These are phyloP conservation scores for Pistacia vera DNA, from an alignment of 345 rosid genomes.

Conservation along the genomic window DNA sequence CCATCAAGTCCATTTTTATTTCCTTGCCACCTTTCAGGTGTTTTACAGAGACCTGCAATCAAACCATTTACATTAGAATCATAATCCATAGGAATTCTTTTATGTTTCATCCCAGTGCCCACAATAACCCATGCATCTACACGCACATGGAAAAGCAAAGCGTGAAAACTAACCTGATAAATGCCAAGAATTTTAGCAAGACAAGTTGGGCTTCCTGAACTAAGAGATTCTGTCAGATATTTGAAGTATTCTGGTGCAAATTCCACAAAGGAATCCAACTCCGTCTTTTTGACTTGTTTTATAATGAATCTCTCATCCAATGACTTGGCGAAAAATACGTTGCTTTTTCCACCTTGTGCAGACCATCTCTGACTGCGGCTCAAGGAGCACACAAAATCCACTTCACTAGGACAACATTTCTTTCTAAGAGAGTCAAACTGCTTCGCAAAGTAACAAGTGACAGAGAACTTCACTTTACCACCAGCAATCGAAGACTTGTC, in stretches of 20 bases:
- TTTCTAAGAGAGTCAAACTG: slow-evolving; percentile 80
- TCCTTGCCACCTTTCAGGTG: slow-evolving; percentile 85
- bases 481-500: slow-evolving; percentile 62
- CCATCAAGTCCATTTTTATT: slow-evolving; percentile 91
- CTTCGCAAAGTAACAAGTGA: slow-evolving; percentile 85
- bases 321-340: slow-evolving; percentile 92
- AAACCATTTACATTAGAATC: slow-evolving; percentile 14
- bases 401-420: slow-evolving; percentile 77
- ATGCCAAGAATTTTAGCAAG: slow-evolving; percentile 97
- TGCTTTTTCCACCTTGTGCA: slow-evolving; percentile 99
- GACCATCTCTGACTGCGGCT: slow-evolving; percentile 90
- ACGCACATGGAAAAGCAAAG: background rate
- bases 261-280: slow-evolving; percentile 89
- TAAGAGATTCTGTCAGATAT: slow-evolving; percentile 70
- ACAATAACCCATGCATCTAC: background rate
- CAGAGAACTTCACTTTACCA: slow-evolving; percentile 81
- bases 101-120: background rate
- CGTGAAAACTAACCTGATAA: slow-evolving; percentile 73
- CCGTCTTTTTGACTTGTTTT: slow-evolving; percentile 87
- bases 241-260: slow-evolving; percentile 86
- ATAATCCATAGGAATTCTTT: background rate
- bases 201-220: slow-evolving; percentile 88
- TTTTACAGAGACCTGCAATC: slow-evolving; percentile 75
- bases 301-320: slow-evolving; percentile 94
- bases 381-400: slow-evolving; percentile 84